These are phyloP conservation scores for Saccharum hybrid DNA, from an alignment of 202 grass and related monocot species.

Conservation along the genomic window DNA sequence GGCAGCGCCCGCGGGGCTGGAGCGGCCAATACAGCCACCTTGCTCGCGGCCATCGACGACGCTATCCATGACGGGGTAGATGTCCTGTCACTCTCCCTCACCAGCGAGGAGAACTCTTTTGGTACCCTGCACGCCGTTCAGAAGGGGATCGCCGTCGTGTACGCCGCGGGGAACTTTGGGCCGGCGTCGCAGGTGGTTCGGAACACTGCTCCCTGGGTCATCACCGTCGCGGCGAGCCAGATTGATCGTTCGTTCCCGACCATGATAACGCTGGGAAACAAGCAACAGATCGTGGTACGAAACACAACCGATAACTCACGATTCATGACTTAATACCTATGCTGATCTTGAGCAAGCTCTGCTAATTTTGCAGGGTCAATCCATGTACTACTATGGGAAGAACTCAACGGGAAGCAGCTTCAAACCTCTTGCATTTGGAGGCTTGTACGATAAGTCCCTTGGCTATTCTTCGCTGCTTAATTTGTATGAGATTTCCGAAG, in stretches of 20 bases:
- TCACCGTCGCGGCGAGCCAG: slow-evolving; percentile 46
- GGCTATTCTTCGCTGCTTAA: not conserved
- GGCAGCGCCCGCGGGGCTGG: too few relatives aligned
- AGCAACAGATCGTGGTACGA: not conserved
- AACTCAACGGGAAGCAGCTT: not conserved
- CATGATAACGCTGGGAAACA: not conserved
- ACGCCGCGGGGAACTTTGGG: not conserved
- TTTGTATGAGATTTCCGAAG: not conserved
- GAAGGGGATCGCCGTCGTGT: not conserved
- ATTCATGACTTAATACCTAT: not conserved
- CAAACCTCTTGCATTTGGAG: not conserved
- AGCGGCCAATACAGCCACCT: not conserved
- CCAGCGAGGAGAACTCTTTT: not conserved
- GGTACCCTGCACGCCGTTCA: not conserved
- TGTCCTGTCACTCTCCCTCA: not conserved
- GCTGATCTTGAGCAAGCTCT: not conserved
- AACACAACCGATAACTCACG: not conserved
- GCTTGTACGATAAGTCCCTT: not conserved
- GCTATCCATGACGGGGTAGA: slow-evolving; percentile 11
- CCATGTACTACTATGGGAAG: not conserved
- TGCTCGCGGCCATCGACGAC: slow-evolving; percentile 52
- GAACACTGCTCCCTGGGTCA: slow-evolving; percentile 30
- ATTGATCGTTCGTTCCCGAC: slow-evolving; percentile 41
- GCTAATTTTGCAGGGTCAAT: not conserved
- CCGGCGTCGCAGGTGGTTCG: not conserved